Evolutionary conservation across 192 early-diverging fungal genomes (phyloP).

Genomic region (Mortierella claussenii): DNA sequence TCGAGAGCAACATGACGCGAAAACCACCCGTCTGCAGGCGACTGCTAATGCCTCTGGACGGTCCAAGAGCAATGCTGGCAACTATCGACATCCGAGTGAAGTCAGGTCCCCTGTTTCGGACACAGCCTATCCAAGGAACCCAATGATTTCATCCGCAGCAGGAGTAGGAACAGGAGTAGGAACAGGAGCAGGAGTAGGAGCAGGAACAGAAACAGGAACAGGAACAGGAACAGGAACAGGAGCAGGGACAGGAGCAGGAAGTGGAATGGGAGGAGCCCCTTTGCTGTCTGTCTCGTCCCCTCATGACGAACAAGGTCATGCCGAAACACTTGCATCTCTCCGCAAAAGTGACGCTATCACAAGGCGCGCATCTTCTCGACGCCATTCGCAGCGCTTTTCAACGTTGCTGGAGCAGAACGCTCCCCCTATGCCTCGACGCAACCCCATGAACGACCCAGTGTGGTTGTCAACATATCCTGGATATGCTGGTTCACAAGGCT

Average conservation of each 20-base stretch:
- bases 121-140: too few relatives aligned
- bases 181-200: not conserved
- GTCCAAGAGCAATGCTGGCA: constrained; percentile 15
- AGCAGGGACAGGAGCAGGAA: not conserved
- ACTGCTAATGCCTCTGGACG: not conserved
- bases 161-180: not conserved
- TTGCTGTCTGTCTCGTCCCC: constrained; percentile 20
- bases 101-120: not conserved
- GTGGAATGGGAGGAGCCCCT: constrained; percentile 3
- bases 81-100: not conserved
- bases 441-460: not conserved
- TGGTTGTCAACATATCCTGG: constrained; percentile 3
- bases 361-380: constrained; percentile 41
- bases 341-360: constrained; percentile 48
- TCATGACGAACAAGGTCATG: constrained; percentile 33
- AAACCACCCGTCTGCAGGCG: constrained; percentile 6
- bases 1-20: constrained; percentile 44
- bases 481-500: constrained; percentile 7
- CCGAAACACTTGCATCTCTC: constrained; percentile 46
- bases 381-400: constrained; percentile 47
- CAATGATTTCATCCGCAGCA: not conserved
- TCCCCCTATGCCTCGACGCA: constrained; percentile 4
- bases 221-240: not conserved
- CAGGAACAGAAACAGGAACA: not conserved
- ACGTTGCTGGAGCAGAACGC: constrained; percentile 46